Evolutionary conservation across 2,329 filamentous ascomycete genomes (phyloP), one percentile per base, ranked within the genome.

Genomic region (Alternaria brassicae): DNA sequence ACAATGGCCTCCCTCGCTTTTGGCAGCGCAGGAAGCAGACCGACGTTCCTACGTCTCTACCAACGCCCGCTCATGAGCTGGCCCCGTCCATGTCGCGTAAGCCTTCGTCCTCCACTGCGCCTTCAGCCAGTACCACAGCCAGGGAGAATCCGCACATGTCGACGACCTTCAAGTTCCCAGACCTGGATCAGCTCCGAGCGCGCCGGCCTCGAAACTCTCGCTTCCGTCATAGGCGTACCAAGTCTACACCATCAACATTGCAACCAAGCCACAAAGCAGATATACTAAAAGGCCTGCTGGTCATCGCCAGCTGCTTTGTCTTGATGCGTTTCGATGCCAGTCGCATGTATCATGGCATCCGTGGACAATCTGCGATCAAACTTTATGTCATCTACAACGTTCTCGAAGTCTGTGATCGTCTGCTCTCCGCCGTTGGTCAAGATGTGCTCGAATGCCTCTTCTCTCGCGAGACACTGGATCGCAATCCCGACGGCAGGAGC

Each of bases 331-430:
- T 99, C 44, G 96, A 99, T 75, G 95, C 95, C 6, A 97, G 93
- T 74, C 88, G 93, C 51, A 97, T 98, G 92, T 99, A 99, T 73
- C 95, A 99, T 77, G 93, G 93, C 71, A 97, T 99, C 69, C 90
- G 94, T 45, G 95, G 93, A 0, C 95, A 99, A 77, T 94, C 93
- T 2, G 93, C 94, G 7, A 97, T 99, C 80, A 99, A 99, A 76
- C 85, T 99, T 10, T 99, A 99, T 76, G 95, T 99, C 59, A 98
- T 99, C 55, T 99, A 97, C 83, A 99, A 99, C 73, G 91, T 97
- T 32, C 86, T 99, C 5, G 95, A 99, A 79, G 91, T 96, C 2
- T 91, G 91, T 53, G 95, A 99, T 77, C 90, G 93, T 7, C 84
- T 99, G 0, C 87, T 98, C 28, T 92, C 92, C 0, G 94, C 95